A percentile compares a stretch with the other conserved stretches of the same genome.
phyloP scores from a whole-genome alignment of 345 rosid genomes.

The Raphanus raphanistrum region DNA sequence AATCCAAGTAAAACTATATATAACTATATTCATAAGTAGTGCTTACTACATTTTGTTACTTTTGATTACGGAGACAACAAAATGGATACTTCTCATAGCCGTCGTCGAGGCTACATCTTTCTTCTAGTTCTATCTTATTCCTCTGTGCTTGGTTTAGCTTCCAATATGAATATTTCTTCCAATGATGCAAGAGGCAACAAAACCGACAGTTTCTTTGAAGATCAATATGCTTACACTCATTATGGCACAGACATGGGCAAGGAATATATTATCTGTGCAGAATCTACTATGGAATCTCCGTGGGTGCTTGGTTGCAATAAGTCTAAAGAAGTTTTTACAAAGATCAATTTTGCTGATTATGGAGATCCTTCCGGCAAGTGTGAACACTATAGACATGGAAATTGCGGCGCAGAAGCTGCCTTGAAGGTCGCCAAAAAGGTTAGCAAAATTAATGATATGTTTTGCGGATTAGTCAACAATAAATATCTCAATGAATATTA shows the following conservation, averaged over 20 bases:
- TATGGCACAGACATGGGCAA: neutral
- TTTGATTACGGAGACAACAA: neutral
- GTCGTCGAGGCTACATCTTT: neutral
- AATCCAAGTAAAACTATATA: neutral
- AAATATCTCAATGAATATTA: neutral
- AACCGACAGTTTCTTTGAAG: neutral
- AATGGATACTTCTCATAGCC: slow-evolving; percentile 8
- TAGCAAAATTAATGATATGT: neutral
- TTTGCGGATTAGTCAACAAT: neutral
- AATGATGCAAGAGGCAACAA: neutral
- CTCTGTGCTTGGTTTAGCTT: neutral
- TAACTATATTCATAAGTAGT: neutral
- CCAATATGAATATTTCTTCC: neutral
- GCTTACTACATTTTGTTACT: neutral
- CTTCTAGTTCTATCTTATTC: slow-evolving; percentile 12
- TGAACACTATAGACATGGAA: slow-evolving; percentile 16
- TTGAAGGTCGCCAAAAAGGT: slow-evolving; percentile 13
- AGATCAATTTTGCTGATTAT: slow-evolving; percentile 24
- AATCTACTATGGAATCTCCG: neutral
- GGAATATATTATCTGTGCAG: neutral
- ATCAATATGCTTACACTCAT: neutral
- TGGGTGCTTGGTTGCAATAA: neutral
- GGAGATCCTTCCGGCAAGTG: slow-evolving; percentile 25
- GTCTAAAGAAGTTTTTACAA: neutral
- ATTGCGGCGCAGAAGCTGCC: slow-evolving; percentile 9